phyloP scores from a whole-genome alignment of 2,329 filamentous ascomycete species.

The Neonectria neomacrospora region DNA sequence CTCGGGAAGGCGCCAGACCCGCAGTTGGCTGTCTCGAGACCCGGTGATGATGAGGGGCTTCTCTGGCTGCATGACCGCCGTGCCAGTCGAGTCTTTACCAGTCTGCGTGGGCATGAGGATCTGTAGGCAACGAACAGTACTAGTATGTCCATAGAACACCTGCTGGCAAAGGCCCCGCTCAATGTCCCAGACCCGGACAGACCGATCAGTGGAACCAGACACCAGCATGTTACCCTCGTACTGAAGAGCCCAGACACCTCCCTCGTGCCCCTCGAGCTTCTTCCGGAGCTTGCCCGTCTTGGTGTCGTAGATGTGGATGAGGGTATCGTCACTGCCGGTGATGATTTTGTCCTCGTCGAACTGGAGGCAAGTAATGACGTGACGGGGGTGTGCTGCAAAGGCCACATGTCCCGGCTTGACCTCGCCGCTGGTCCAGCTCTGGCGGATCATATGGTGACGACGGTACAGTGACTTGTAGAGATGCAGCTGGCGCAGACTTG shows the following conservation, averaged over 20 bases:
- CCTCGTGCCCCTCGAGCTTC: constrained; percentile 91
- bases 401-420: constrained; percentile 91
- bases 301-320: constrained; percentile 98
- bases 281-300: constrained; percentile 88
- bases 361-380: constrained; percentile 97
- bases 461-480: constrained; percentile 97
- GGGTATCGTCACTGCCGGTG: constrained; percentile 95
- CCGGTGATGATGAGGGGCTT: constrained; percentile 97
- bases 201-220: constrained; percentile 94
- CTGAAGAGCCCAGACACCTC: constrained; percentile 96
- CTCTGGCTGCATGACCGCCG: constrained; percentile 87
- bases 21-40: constrained; percentile 90
- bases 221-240: constrained; percentile 96
- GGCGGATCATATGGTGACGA: constrained; percentile 88
- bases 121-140: constrained; percentile 93
- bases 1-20: constrained; percentile 93
- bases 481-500: constrained; percentile 84
- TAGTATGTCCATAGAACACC: constrained; percentile 97
- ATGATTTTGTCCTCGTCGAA: constrained; percentile 99
- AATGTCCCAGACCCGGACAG: constrained; percentile 99
- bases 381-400: constrained; percentile 93
- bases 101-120: constrained; percentile 89
- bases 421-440: constrained; percentile 90
- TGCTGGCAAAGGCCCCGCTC: constrained; percentile 92
- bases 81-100: constrained; percentile 76